Evolutionary conservation across 2,329 filamentous ascomycete species (phyloP).

Genomic region (Magnaporthales sp.): DNA sequence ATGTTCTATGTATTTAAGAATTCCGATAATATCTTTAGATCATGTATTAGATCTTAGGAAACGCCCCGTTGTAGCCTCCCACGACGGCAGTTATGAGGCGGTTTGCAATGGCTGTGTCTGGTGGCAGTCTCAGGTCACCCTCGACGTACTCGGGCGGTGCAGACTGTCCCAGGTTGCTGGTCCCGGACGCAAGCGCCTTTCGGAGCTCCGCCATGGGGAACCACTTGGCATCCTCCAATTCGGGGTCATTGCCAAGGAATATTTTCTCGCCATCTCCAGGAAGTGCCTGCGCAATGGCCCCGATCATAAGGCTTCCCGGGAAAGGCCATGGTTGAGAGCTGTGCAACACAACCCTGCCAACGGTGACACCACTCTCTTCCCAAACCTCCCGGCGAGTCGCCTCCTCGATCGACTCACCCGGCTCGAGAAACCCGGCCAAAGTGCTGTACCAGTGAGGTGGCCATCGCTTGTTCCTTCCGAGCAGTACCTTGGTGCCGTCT

Average conservation of each 20-base stretch:
- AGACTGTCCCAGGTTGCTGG: constrained; percentile 56
- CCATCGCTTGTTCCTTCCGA: constrained; percentile 79
- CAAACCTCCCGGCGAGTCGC: constrained; percentile 76
- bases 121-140: constrained; percentile 72
- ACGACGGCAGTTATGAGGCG: constrained; percentile 75
- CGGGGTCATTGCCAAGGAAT: constrained; percentile 76
- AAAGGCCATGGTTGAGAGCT: constrained; percentile 85
- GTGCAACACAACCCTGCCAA: constrained; percentile 73
- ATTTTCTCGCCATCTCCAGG: constrained; percentile 70
- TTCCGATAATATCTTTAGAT: not conserved
- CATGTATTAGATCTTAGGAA: constrained; percentile 37
- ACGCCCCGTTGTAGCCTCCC: constrained; percentile 57
- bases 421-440: constrained; percentile 79
- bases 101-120: constrained; percentile 84
- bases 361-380: constrained; percentile 72
- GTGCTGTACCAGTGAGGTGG: constrained; percentile 83
- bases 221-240: constrained; percentile 87
- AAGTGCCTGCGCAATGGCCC: constrained; percentile 76
- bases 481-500: constrained; percentile 67
- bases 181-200: constrained; percentile 61
- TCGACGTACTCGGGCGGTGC: constrained; percentile 62
- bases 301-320: constrained; percentile 78
- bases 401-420: constrained; percentile 77
- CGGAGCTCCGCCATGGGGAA: constrained; percentile 73
- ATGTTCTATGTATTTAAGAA: not conserved